Percentiles rank a stretch among this genome's conserved stretches.
These are phyloP conservation scores for Nicotiana paniculata DNA, from an alignment of 257 asterid species.

Conservation along the genomic window DNA sequence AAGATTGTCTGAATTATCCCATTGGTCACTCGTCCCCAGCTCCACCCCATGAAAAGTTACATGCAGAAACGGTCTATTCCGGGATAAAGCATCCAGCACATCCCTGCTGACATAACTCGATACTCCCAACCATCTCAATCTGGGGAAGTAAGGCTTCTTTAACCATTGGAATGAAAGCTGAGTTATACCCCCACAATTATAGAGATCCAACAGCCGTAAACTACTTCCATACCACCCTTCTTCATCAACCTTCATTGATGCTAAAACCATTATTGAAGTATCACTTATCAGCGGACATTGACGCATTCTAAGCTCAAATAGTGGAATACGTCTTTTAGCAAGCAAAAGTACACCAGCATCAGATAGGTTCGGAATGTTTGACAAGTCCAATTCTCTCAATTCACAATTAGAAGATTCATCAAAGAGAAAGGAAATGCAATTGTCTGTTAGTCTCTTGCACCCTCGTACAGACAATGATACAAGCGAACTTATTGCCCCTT, in stretches of 20 bases:
- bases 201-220: conserved; percentile 66
- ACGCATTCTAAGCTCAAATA: conserved; percentile 75
- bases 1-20: conserved; percentile 51
- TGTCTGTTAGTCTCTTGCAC: conserved; percentile 83
- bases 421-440: conserved; percentile 58
- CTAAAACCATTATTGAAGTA: conserved; percentile 72
- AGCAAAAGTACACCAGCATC: conserved; percentile 63
- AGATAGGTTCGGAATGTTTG: conserved; percentile 71
- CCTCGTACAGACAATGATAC: conserved; percentile 77
- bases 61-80: conserved; percentile 62
- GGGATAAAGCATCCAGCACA: conserved; percentile 41
- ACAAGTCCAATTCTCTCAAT: conserved; percentile 68
- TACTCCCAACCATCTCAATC: conserved; percentile 87
- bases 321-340: conserved; percentile 56
- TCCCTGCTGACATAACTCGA: conserved; percentile 55
- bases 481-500: conserved; percentile 48
- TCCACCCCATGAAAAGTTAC: conserved; percentile 73
- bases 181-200: conserved; percentile 82
- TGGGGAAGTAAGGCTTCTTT: conserved; percentile 87
- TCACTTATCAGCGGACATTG: conserved; percentile 91
- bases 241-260: conserved; percentile 71
- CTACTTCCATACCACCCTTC: conserved; percentile 65
- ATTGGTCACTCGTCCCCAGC: conserved; percentile 44
- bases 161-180: conserved; percentile 74
- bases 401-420: conserved; percentile 42